Conservation (phyloP, 2,329 filamentous ascomycete genomes). For the Trichoderma breve region DNA sequence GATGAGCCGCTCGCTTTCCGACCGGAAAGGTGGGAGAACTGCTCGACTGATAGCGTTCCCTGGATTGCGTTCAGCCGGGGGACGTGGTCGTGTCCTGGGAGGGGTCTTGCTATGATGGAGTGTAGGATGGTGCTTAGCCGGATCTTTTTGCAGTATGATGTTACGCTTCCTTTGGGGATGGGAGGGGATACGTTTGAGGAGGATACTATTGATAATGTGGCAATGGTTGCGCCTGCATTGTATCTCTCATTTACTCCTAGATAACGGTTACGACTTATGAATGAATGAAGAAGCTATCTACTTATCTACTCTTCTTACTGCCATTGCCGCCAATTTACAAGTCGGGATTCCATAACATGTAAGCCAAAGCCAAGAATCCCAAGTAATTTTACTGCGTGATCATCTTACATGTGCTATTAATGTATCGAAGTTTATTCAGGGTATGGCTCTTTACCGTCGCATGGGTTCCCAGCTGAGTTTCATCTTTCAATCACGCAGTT, state of each 20-base stretch:
- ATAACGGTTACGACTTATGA: not conserved
- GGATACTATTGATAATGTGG: not conserved
- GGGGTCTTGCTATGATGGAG: constrained; percentile 37
- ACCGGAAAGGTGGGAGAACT: constrained; percentile 35
- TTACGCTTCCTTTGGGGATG: constrained; percentile 27
- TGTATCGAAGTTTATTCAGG: too few species aligned
- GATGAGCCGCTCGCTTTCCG: constrained; percentile 29
- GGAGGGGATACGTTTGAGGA: not conserved
- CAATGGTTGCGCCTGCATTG: not conserved
- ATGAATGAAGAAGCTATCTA: not conserved
- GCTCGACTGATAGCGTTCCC: not conserved
- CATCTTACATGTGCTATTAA: too few species aligned
- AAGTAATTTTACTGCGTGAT: too few species aligned
- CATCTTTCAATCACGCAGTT: too few species aligned
- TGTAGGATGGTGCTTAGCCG: constrained; percentile 19
- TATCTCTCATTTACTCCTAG: constrained; percentile 31
- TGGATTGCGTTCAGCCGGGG: constrained; percentile 21
- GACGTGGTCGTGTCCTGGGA: constrained; percentile 37
- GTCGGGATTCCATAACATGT: not conserved
- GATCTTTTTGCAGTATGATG: constrained; percentile 9
- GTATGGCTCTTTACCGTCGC: too few species aligned
- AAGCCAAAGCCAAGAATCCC: too few species aligned
- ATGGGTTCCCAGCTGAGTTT: too few species aligned
- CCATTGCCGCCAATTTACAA: not conserved
- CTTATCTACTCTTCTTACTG: not conserved